phyloP scores from a whole-genome alignment of 2,329 filamentous ascomycete genomes.

The Stagonosporopsis cucurbitacearum region DNA sequence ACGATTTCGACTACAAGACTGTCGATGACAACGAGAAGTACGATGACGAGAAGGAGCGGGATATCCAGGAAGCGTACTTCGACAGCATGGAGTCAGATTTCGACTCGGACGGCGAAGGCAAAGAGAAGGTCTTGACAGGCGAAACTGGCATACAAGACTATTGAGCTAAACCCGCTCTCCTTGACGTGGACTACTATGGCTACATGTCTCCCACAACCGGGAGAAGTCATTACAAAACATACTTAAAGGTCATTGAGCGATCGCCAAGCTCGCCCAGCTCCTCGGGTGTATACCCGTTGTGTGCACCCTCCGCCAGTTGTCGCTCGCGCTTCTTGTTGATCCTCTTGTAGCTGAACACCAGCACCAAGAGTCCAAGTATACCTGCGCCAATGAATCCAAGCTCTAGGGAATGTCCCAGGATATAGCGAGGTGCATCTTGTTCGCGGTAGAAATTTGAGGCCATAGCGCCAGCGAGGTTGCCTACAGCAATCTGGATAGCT shows the following conservation, averaged over 20 bases:
- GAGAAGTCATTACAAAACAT: slow-evolving; percentile 57
- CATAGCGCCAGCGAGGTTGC: slow-evolving; percentile 63
- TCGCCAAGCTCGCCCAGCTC: slow-evolving; percentile 67
- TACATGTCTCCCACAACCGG: background rate
- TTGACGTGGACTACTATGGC: background rate
- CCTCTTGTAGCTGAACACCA: slow-evolving; percentile 60
- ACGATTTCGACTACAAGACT: slow-evolving; percentile 75
- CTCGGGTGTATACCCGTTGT: slow-evolving; percentile 54
- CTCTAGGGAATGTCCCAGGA: slow-evolving; percentile 59
- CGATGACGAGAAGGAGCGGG: slow-evolving; percentile 70
- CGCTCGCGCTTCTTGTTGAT: slow-evolving; percentile 65
- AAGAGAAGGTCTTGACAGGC: slow-evolving; percentile 48
- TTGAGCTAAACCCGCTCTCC: slow-evolving; percentile 31
- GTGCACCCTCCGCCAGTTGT: slow-evolving; percentile 45
- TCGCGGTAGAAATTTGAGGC: slow-evolving; percentile 73
- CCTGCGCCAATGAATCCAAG: slow-evolving; percentile 58
- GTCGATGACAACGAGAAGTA: slow-evolving; percentile 77
- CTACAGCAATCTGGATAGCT: slow-evolving; percentile 57
- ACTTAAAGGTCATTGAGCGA: slow-evolving; percentile 67
- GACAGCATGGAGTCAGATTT: slow-evolving; percentile 78
- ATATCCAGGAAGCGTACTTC: slow-evolving; percentile 77
- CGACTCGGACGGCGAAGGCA: slow-evolving; percentile 56
- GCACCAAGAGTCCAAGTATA: slow-evolving; percentile 52
- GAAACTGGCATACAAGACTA: slow-evolving; percentile 60
- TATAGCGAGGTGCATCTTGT: slow-evolving; percentile 57